phyloP scores from a whole-genome alignment of 345 rosid genomes.

The Physaria fendleri region DNA sequence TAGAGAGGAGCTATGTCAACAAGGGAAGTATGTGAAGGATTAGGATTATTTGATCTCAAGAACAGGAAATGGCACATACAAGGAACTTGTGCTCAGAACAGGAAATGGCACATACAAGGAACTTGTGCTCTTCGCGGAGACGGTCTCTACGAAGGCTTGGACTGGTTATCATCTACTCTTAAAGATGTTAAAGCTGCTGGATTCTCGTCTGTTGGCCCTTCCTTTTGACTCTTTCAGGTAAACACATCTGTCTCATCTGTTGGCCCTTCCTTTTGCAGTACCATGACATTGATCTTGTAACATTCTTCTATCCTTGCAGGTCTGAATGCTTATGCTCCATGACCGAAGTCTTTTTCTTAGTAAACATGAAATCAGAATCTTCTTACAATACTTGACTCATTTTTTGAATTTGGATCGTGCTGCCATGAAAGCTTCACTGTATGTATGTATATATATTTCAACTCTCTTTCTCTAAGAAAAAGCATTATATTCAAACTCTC shows the following conservation, averaged over 20 bases:
- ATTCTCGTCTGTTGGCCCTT: slow-evolving; percentile 68
- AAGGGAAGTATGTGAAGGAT: slow-evolving; percentile 84
- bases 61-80: slow-evolving; percentile 99
- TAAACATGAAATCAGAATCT: slow-evolving; percentile 4
- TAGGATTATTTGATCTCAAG: slow-evolving; percentile 87
- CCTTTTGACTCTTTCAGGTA: slow-evolving; percentile 50
- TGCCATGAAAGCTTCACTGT: slow-evolving; percentile 11
- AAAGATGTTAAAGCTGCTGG: slow-evolving; percentile 94
- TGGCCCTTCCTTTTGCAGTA: too few relatives aligned
- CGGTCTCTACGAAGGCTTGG: slow-evolving; percentile 97
- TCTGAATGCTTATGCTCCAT: background rate
- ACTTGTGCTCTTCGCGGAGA: slow-evolving; percentile 95
- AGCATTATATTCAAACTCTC: slow-evolving; percentile 7
- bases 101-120: slow-evolving; percentile 99
- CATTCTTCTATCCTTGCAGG: slow-evolving; percentile 11
- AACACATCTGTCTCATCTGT: too few relatives aligned
- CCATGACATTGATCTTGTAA: background rate
- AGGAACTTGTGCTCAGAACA: slow-evolving; percentile 95
- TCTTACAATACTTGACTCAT: slow-evolving; percentile 2
- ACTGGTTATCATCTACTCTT: slow-evolving; percentile 84
- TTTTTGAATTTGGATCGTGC: slow-evolving; percentile 5
- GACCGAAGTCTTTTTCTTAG: background rate
- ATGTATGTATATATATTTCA: too few relatives aligned
- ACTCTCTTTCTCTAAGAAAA: background rate
- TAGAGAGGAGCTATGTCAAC: slow-evolving; percentile 99